These are phyloP conservation scores for Chara braunii DNA, from an alignment of 139 green algal species.

Conservation along the genomic window DNA sequence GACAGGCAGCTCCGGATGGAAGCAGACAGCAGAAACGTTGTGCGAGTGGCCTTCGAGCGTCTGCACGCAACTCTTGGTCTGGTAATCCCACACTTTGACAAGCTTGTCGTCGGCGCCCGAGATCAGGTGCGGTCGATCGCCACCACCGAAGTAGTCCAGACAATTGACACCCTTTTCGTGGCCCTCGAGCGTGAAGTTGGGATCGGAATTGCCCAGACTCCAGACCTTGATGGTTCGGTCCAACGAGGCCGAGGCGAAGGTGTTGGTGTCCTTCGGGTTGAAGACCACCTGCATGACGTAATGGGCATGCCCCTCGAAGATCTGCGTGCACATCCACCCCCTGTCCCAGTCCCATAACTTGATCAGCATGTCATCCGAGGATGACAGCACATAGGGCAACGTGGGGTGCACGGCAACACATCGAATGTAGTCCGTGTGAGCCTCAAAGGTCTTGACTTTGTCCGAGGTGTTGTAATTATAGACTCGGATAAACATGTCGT, in stretches of 20 bases:
- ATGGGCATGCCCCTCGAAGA: conserved; percentile 97
- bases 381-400: conserved; percentile 84
- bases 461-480: conserved; percentile 99
- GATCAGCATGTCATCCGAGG: conserved; percentile 97
- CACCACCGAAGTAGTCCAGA: conserved; percentile 93
- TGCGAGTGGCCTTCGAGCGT: conserved; percentile 83
- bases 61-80: conserved; percentile 97
- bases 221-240: conserved; percentile 98
- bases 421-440: conserved; percentile 97
- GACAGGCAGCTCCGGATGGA: conserved; percentile 96
- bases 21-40: conserved; percentile 86
- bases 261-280: conserved; percentile 99
- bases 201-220: conserved; percentile 76
- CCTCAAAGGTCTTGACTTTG: conserved; percentile 91
- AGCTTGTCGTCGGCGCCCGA: conserved; percentile 89
- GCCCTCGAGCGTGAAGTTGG: conserved; percentile 98
- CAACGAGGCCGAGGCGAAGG: conserved; percentile 91
- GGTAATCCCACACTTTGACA: conserved; percentile 94
- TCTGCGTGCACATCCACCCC: conserved; percentile 78
- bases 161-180: conserved; percentile 98
- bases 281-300: conserved; percentile 97
- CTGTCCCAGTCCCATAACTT: conserved; percentile 99
- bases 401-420: conserved; percentile 87
- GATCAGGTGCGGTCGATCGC: conserved; percentile 93
- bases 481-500: conserved; percentile 95